phyloP scores from a whole-genome alignment of 306 rosid genomes.

The Trifolium dubium region DNA sequence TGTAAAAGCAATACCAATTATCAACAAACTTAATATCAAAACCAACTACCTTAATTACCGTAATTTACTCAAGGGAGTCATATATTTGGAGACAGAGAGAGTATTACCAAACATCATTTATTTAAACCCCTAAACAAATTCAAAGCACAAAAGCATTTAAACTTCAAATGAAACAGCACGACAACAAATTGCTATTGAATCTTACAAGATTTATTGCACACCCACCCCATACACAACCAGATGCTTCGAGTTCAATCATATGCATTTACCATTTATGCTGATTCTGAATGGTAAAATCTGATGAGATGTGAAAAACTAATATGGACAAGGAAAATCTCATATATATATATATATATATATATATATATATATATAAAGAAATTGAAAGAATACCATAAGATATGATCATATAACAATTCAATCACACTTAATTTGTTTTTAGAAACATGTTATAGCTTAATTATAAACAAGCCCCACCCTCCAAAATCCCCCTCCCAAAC shows the following conservation, averaged over 20 bases:
- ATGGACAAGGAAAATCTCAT: neutral
- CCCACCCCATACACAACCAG: conserved; percentile 6
- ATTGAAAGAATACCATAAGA: too few relatives aligned
- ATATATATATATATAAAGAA: too few relatives aligned
- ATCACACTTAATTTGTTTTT: too few relatives aligned
- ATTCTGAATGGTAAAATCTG: conserved; percentile 1
- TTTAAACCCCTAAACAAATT: conserved; percentile 22
- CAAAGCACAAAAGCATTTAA: conserved; percentile 14
- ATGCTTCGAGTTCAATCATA: conserved; percentile 18
- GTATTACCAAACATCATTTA: conserved; percentile 13
- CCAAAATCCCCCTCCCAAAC: neutral
- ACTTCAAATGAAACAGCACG: conserved; percentile 9
- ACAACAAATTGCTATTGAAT: conserved; percentile 21
- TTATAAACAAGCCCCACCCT: neutral
- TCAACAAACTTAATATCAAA: neutral
- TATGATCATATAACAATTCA: too few relatives aligned
- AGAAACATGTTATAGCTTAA: too few relatives aligned
- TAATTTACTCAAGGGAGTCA: neutral
- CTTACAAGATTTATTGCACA: neutral
- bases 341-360: too few relatives aligned
- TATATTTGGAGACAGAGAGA: neutral
- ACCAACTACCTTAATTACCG: neutral
- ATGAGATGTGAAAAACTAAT: neutral
- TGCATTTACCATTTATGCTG: conserved; percentile 4
- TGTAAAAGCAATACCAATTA: neutral